These are phyloP conservation scores for Hanseniaspora vineae DNA, from an alignment of 805 yeast species.

Conservation along the genomic window DNA sequence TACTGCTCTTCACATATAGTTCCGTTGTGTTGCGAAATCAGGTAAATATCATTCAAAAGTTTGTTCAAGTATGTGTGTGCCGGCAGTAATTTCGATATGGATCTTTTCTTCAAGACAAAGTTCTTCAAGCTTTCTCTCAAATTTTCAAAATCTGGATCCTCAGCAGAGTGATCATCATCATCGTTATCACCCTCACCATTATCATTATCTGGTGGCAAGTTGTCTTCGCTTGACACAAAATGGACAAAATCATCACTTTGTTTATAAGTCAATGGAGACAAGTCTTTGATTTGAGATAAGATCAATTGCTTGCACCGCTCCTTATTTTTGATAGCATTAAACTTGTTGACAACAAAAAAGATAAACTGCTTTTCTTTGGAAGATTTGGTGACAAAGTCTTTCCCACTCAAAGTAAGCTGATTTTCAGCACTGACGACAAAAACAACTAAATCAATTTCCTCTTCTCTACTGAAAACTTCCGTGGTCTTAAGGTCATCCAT, in stretches of 20 bases:
- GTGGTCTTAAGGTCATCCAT: conserved; percentile 89
- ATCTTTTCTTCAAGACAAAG: conserved; percentile 79
- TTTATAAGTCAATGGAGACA: conserved; percentile 87
- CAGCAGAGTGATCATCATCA: conserved; percentile 21
- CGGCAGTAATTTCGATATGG: conserved; percentile 79
- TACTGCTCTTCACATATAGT: conserved; percentile 38
- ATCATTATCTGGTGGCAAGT: conserved; percentile 27
- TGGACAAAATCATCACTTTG: conserved; percentile 87
- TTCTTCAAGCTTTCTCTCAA: conserved; percentile 75
- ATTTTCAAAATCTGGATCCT: conserved; percentile 61
- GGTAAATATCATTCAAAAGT: conserved; percentile 49
- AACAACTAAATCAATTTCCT: conserved; percentile 90
- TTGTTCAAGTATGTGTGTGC: conserved; percentile 79
- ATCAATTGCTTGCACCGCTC: conserved; percentile 65
- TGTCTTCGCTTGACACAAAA: conserved; percentile 61
- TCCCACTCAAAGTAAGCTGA: conserved; percentile 86
- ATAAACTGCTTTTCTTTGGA: conserved; percentile 85
- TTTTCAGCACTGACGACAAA: conserved; percentile 95
- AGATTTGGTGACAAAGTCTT: conserved; percentile 83
- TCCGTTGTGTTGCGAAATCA: conserved; percentile 51
- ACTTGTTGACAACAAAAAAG: conserved; percentile 87
- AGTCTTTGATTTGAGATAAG: conserved; percentile 67
- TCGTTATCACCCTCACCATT: conserved; percentile 25
- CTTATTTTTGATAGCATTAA: conserved; percentile 75
- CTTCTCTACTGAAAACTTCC: conserved; percentile 90